Base-by-base conservation (phyloP, 805 yeast species). In the Starmerella riodocensis region DNA sequence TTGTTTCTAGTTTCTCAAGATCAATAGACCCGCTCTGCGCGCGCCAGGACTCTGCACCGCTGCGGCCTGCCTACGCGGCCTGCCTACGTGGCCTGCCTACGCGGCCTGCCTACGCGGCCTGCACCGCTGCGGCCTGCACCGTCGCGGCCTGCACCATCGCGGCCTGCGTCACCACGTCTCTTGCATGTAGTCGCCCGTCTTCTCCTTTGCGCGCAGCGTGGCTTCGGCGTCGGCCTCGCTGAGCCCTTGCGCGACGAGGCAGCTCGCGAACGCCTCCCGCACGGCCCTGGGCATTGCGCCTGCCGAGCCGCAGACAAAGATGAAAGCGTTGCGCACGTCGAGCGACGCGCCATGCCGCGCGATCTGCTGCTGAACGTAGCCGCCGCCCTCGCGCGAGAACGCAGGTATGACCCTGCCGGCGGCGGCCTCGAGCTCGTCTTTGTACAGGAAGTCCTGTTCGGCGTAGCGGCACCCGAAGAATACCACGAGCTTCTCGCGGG, bases 231-330 rank as follows among this genome's bases (percentile, higher is more conserved):
- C 29, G 7, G 14, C 33, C 14, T 19, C 31, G 12, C 16, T 19
- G 16, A 23, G 25, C 8, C 47, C 49, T 2, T 37, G 35, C 18
- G 21, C 26, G n/a, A 16, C 75, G 4, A 65, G 65, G 12, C 81
- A 72, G 13, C 72, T 78, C 27, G 70, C 73, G 21, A 91, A 56
- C 0, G 96, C 88, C n/a, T 80, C 59, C 41, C 94, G 64, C 1
- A 88, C 91, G 59, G 77, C 85, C 18, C 72, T 67, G 1, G 98
- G 98, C 98, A 91, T 91, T 47, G 73, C 73, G 0, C 98, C 97
- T 20, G 93, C 76, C 13, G 94, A 76, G 0, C 99, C 99, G 64
- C 98, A 88, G 5, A 91, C 65, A 54, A 77, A 85, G 4, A 91
- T 61, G 0, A 70, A 58, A 0, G 81, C 93, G n/a, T 86, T 52